Conservation (phyloP, 2,329 filamentous ascomycete species). For the Diplodia seriata region DNA sequence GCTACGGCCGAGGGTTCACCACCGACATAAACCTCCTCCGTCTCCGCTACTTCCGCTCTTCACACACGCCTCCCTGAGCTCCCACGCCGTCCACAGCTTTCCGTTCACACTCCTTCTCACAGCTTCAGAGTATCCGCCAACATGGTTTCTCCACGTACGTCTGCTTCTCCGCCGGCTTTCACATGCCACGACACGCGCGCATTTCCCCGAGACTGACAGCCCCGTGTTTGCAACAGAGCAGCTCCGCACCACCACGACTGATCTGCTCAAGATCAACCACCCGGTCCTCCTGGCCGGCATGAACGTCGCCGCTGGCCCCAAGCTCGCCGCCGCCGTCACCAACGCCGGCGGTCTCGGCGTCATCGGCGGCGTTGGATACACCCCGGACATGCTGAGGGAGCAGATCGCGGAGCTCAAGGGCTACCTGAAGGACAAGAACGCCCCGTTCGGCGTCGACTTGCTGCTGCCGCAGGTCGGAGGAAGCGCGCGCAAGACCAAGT, state of each 20-base stretch:
- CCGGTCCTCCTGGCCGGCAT: constrained; percentile 95
- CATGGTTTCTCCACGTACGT: constrained; percentile 84
- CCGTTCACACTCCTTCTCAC: constrained; percentile 5
- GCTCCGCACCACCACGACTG: constrained; percentile 88
- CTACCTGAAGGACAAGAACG: constrained; percentile 86
- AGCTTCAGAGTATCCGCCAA: constrained; percentile 36
- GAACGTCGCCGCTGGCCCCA: constrained; percentile 97
- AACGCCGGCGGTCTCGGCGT: constrained; percentile 97
- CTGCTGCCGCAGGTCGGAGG: constrained; percentile 94
- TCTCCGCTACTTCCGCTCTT: constrained; percentile 14
- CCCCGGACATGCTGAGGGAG: constrained; percentile 94
- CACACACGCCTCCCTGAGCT: constrained; percentile 14
- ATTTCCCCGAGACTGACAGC: background rate
- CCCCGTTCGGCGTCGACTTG: constrained; percentile 93
- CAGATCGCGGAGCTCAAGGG: constrained; percentile 95
- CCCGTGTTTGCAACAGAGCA: constrained; percentile 18
- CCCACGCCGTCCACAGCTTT: background rate
- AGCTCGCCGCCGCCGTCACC: constrained; percentile 93
- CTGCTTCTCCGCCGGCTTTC: constrained; percentile 10
- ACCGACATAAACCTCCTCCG: constrained; percentile 33
- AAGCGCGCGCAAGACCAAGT: constrained; percentile 94
- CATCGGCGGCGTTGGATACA: constrained; percentile 94
- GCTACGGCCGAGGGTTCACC: constrained; percentile 24
- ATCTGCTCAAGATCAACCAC: constrained; percentile 98
- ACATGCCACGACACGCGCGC: constrained; percentile 31